Conservation (phyloP, 768 basidiomycete genomes). For the Rhodotorula toruloides region DNA sequence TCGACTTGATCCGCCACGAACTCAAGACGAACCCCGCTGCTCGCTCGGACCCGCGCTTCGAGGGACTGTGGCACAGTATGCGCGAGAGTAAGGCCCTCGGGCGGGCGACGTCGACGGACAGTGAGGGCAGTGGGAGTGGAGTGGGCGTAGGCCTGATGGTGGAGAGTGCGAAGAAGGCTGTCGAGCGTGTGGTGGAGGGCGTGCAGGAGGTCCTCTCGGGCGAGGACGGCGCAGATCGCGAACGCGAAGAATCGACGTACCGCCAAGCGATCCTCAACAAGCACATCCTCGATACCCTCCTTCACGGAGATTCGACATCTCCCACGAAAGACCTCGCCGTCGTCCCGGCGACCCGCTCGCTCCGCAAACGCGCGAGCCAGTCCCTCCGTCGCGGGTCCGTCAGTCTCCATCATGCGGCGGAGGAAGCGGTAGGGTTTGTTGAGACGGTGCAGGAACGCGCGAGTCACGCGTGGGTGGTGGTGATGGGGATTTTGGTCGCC, state of each 20-base stretch:
- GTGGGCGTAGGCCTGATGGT: too few relatives aligned
- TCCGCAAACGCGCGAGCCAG: background rate
- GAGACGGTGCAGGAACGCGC: constrained; percentile 20
- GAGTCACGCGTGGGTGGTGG: constrained; percentile 23
- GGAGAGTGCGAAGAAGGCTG: too few relatives aligned
- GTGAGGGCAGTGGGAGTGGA: too few relatives aligned
- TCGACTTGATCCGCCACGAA: constrained; percentile 6
- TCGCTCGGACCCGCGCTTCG: constrained; percentile 3
- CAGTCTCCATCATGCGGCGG: constrained; percentile 2
- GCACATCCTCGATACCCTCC: constrained; percentile 23
- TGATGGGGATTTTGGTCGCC: constrained; percentile 7
- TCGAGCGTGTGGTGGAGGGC: too few relatives aligned
- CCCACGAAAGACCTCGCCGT: constrained; percentile 5
- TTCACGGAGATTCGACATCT: background rate
- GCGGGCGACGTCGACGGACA: too few relatives aligned
- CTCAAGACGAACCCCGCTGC: background rate
- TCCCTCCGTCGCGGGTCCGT: background rate
- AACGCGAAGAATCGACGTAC: background rate
- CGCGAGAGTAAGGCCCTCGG: constrained; percentile 4
- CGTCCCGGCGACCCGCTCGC: constrained; percentile 12
- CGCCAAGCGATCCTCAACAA: constrained; percentile 15
- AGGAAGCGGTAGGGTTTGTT: constrained; percentile 3
- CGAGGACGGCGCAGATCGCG: background rate
- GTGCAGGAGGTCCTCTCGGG: background rate
- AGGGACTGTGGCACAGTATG: constrained; percentile 17